Evolutionary conservation across 2,329 filamentous ascomycete genomes (phyloP).

Genomic region (Aureobasidium namibiae): DNA sequence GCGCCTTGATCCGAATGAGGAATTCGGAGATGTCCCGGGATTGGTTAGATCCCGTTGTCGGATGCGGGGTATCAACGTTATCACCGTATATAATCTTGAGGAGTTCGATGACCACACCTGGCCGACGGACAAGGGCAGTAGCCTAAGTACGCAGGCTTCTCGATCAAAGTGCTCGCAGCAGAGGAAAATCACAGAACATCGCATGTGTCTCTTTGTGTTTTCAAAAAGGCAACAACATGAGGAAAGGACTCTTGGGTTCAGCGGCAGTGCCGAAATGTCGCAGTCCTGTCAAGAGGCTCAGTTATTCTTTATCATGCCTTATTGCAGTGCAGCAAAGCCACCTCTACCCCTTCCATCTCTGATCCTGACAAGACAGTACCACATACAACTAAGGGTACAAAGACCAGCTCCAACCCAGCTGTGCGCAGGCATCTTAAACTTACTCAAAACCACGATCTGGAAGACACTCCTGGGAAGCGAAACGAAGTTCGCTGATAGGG

Average conservation of each 20-base stretch:
- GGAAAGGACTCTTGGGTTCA: too few relatives aligned
- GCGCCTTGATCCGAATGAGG: neutral
- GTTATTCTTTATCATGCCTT: neutral
- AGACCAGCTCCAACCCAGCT: slow-evolving; percentile 45
- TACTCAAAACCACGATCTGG: slow-evolving; percentile 39
- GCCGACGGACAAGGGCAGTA: too few relatives aligned
- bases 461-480: slow-evolving; percentile 41
- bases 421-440: slow-evolving; percentile 42
- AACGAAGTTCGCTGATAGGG: slow-evolving; percentile 43
- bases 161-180: too few relatives aligned
- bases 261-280: too few relatives aligned
- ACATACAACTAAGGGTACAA: slow-evolving; percentile 42
- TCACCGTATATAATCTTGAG: too few relatives aligned
- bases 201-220: too few relatives aligned
- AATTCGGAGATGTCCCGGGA: neutral
- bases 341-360: slow-evolving; percentile 27
- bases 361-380: slow-evolving; percentile 39
- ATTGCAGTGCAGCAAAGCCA: neutral
- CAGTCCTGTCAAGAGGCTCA: too few relatives aligned
- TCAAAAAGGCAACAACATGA: too few relatives aligned
- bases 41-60: neutral
- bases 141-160: too few relatives aligned
- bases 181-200: too few relatives aligned
- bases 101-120: too few relatives aligned
- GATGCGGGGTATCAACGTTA: neutral